Evolutionary conservation across 331 rosid genomes (phyloP), one percentile per base, ranked within the genome.

Genomic region (Cydonia oblonga): DNA sequence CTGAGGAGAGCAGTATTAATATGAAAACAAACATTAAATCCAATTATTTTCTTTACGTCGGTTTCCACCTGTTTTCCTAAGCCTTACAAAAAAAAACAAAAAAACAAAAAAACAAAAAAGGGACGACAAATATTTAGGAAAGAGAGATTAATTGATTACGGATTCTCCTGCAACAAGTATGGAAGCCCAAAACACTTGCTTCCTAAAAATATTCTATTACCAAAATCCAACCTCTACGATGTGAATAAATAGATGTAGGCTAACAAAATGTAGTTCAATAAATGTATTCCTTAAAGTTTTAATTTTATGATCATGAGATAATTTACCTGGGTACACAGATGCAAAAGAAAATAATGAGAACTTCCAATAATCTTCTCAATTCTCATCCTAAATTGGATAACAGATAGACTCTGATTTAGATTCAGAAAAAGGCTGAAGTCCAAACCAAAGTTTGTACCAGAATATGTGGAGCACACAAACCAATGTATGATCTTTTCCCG

Each of bases 401-500:
- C n/a, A 75, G 23, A 81, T 68, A 69, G 52, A 26, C 53, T 23
- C 59, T 66, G 58, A 75, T 84, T 56, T n/a, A n/a, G n/a, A n/a
- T n/a, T n/a, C n/a, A n/a, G n/a, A n/a, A n/a, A n/a, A n/a, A n/a
- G n/a, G n/a, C n/a, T n/a, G n/a, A n/a, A n/a, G n/a, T n/a, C n/a
- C n/a, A n/a, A n/a, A n/a, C n/a, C n/a, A n/a, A n/a, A 68, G n/a
- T 38, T 40, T 63, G 44, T 67, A 32, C 72, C 71, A 26, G 16
- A 65, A n/a, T 46, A 76, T 44, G 62, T 2, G 64, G 71, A 82
- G 64, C 24, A 57, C 38, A 63, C 87, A 61, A 84, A 88, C 98
- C 98, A 89, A 78, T 93, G 92, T 78, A 93, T 91, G 60, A 88
- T 88, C 87, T 84, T 93, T 81, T 91, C 92, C 35, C 96, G 96